phyloP scores from a whole-genome alignment of 31 red algal species.

The Odonthalia washingtoniensis region DNA sequence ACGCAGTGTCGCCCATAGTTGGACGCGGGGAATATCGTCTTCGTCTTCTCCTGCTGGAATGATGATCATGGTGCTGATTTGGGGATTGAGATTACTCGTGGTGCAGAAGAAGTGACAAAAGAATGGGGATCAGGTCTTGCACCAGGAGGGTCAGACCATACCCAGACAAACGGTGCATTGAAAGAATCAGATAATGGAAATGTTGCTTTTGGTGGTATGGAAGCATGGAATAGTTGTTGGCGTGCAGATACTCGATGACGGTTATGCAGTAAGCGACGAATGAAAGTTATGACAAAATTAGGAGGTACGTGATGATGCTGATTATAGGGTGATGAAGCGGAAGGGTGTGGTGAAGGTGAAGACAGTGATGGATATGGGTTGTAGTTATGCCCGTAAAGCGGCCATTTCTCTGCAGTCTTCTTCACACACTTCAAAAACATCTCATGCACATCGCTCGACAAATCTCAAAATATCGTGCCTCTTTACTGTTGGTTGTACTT shows the following conservation, averaged over 20 bases:
- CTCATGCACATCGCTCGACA: no score
- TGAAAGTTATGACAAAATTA: conserved; percentile 63
- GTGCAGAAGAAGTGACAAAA: conserved; percentile 5
- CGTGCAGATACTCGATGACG: conserved; percentile 48
- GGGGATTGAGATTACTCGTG: conserved; percentile 1
- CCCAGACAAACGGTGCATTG: conserved; percentile 78
- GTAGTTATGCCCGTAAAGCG: no score
- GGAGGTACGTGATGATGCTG: conserved; percentile 10
- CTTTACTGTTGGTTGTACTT: no score
- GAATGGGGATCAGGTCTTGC: neutral
- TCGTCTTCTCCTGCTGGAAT: neutral
- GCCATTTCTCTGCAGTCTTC: no score
- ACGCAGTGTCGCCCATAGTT: neutral
- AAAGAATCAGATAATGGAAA: conserved; percentile 48
- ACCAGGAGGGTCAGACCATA: conserved; percentile 45
- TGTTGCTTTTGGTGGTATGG: conserved; percentile 59
- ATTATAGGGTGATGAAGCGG: no score
- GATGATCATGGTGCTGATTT: conserved; percentile 18
- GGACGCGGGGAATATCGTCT: conserved; percentile 25
- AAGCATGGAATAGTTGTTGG: conserved; percentile 66
- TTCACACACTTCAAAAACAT: no score
- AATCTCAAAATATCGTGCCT: no score
- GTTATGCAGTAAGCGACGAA: conserved; percentile 50
- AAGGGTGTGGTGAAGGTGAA: no score
- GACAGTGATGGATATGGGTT: no score